Base-by-base conservation (phyloP, 768 basidiomycete genomes). In the Termitomyces titanicus region DNA sequence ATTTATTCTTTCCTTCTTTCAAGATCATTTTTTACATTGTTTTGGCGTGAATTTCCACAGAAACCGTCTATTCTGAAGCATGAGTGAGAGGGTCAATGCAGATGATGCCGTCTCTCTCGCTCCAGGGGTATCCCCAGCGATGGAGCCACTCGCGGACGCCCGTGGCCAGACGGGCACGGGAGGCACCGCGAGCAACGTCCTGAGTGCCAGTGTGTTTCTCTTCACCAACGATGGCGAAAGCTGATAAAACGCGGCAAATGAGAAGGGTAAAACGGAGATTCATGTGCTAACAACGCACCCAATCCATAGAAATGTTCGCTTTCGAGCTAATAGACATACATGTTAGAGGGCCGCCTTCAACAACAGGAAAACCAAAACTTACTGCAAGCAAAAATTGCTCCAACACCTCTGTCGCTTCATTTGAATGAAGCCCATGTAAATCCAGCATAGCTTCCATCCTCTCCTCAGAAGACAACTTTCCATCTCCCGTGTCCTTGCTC, bases 181-280 rank as follows among this genome's bases (percentile, higher is more conserved):
- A 92, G 3, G 92, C 84, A 25, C 93, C 93, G 37, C 94, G 81
- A 12, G 77, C 82, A 3, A 81, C 73, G 64, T 95, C 93, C 65
- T 95, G 92, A n/a, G 86, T 88, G 2, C 91, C 95, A 0, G 92
- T 93, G 68, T 98, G 96, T 70, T 94, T 96, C 70, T 96, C 92
- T 72, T 98, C 94, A 18, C 97, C 96, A 6, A 98, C 92, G 42
- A 99, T 79, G 18, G 92, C 74, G 67, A 89, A 99, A 5, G 91
- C 94, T 89, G 61, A 45, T 27, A 20, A 18, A n/a, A 43, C 9
- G 39, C 8, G 25, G 58, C 47, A 44, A 20, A 13, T 20, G 29
- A 40, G 29, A 11, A 3, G n/a, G n/a, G 12, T n/a, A 44, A 8
- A 43, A 8, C 18, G 4, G 18, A 17, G 10, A 17, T 33, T 15